Conservation (phyloP, 768 basidiomycete genomes). For the Cystoderma amianthinum region DNA sequence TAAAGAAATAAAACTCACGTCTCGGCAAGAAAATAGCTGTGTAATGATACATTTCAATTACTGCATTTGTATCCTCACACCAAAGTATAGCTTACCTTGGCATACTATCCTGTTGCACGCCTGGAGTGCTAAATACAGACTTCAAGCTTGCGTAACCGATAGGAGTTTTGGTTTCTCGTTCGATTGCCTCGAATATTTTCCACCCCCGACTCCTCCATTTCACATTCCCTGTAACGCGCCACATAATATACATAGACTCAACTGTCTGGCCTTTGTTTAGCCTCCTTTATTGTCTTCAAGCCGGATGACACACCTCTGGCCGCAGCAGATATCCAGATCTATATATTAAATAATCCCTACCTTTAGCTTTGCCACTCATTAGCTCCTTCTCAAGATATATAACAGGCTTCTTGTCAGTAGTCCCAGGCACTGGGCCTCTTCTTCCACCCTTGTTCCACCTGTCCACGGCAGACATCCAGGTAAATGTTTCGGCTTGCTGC, state of each 20-base stretch:
- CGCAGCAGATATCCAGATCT: constrained; percentile 49
- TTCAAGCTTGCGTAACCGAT: constrained; percentile 57
- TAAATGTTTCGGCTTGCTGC: constrained; percentile 14
- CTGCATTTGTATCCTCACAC: not conserved
- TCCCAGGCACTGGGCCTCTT: constrained; percentile 45
- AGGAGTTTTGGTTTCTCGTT: constrained; percentile 47
- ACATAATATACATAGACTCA: constrained; percentile 67
- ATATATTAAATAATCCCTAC: constrained; percentile 48
- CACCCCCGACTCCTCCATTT: constrained; percentile 71
- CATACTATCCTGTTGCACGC: constrained; percentile 47
- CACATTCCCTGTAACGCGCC: constrained; percentile 59
- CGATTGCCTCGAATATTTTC: constrained; percentile 62
- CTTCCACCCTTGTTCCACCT: constrained; percentile 41
- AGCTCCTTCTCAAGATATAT: constrained; percentile 22
- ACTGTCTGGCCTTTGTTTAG: too few relatives aligned
- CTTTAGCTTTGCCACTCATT: constrained; percentile 12
- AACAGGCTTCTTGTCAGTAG: constrained; percentile 34
- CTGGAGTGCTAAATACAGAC: constrained; percentile 36
- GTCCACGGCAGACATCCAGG: constrained; percentile 45
- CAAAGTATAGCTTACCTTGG: constrained; percentile 48
- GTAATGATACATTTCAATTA: not conserved
- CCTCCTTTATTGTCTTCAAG: too few relatives aligned
- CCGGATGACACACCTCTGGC: constrained; percentile 66
- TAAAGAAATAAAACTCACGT: constrained; percentile 26
- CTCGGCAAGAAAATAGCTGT: constrained; percentile 41